Evolutionary conservation across 2,329 filamentous ascomycete genomes (phyloP), one percentile per base, ranked within the genome.

Genomic region (Fusarium austroafricanum): DNA sequence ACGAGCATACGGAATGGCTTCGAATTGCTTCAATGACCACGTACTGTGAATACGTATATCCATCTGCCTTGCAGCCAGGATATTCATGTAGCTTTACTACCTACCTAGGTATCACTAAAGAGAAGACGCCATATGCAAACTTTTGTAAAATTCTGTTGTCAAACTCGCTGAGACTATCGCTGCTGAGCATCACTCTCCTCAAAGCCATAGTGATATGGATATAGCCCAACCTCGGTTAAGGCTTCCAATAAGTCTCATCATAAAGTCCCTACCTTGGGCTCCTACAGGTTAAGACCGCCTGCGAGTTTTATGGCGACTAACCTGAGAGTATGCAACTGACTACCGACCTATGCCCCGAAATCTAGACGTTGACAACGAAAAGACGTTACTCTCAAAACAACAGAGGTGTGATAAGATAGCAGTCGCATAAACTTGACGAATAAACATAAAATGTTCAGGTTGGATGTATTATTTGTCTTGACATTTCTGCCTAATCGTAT

Each of bases 31-130:
- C 55, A 53, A 46, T 37, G 61, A 70, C 51, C 51, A 46, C 62
- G 63, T 59, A 60, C 44, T 29, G 35, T 23, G n/a, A 47, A 68
- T 56, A 68, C 67, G 67, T 70, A 56, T 39, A 57, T 66, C 23
- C 17, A 39, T 37, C 46, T 43, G 58, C 51, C 54, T 65, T 37
- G 55, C 46, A 17, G 43, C 46, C n/a, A n/a, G 20, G 33, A 31
- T 26, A 26, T 45, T 20, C 33, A 37, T 52, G 38, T 21, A 21
- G n/a, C 29, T 7, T 31, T 9, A 29, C 35, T 21, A 18, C 17
- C 21, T 11, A n/a, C n/a, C n/a, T n/a, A n/a, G n/a, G n/a, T n/a
- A 10, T 39, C 49, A 44, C 49, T 5, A 11, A 43, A 51, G 35
- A 29, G 10, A 11, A 31, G 29, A 31, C 29, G 12, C 15, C 17